Evolutionary conservation across 2,329 filamentous ascomycete species (phyloP).

Genomic region (Daldinia eschscholtzii): DNA sequence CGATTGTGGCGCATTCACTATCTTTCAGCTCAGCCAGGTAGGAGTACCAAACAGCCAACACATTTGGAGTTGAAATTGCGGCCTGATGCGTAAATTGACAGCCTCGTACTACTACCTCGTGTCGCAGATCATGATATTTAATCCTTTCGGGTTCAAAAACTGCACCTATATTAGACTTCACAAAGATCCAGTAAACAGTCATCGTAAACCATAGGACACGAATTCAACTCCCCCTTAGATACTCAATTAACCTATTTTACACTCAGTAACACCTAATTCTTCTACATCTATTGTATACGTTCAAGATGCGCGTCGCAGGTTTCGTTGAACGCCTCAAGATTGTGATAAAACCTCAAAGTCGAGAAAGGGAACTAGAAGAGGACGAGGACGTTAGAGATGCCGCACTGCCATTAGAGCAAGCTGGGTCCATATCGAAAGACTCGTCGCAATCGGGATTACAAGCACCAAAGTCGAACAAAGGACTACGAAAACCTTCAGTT

Average conservation of each 20-base stretch:
- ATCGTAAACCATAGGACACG: neutral
- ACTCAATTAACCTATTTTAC: neutral
- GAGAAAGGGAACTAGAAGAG: neutral
- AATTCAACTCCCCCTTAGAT: no score
- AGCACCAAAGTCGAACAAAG: neutral
- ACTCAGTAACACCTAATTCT: neutral
- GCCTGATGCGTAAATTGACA: neutral
- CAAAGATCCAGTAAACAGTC: neutral
- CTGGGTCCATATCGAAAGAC: neutral
- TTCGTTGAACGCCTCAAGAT: neutral
- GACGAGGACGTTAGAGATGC: neutral
- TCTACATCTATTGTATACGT: neutral
- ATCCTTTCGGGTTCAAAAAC: neutral
- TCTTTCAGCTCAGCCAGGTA: neutral
- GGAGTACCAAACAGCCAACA: neutral
- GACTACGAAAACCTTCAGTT: slow-evolving; percentile 3
- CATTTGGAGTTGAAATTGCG: neutral
- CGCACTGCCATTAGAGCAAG: neutral
- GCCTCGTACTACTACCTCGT: neutral
- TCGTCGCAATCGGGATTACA: neutral
- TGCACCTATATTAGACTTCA: slow-evolving; percentile 2
- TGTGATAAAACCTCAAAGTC: neutral
- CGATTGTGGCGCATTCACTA: neutral
- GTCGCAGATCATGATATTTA: neutral
- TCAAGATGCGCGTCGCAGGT: neutral